These are phyloP conservation scores for Lichtheimia ornata DNA, from an alignment of 371 early-diverging fungal species.

Conservation along the genomic window DNA sequence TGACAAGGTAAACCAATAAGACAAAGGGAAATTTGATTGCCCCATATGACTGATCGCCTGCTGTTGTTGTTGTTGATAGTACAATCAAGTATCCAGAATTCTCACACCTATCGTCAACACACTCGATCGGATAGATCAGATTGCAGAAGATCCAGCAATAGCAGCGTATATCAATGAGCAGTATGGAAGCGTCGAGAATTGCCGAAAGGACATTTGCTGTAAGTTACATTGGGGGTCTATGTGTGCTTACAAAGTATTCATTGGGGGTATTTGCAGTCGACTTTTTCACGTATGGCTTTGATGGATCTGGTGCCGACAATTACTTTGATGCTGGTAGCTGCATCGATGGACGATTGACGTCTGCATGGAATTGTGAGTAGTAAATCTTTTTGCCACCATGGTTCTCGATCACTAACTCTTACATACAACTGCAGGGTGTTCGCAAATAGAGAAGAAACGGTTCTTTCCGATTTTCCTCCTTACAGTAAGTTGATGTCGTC, in stretches of 20 bases:
- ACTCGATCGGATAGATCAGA: conserved; percentile 70
- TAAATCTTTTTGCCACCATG: not conserved
- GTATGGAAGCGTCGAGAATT: conserved; percentile 68
- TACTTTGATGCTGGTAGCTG: conserved; percentile 95
- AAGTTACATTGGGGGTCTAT: conserved; percentile 7
- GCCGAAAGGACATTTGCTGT: conserved; percentile 74
- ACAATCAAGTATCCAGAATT: conserved; percentile 96
- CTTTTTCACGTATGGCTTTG: conserved; percentile 94
- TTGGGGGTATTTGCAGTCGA: conserved; percentile 56
- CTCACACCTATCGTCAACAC: conserved; percentile 83
- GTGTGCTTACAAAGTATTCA: not conserved
- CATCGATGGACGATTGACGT: conserved; percentile 95
- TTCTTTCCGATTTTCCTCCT: conserved; percentile 92
- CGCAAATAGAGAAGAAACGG: conserved; percentile 89
- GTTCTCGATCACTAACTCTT: not conserved
- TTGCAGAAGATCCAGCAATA: conserved; percentile 55
- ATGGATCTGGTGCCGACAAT: conserved; percentile 95
- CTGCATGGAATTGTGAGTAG: conserved; percentile 87
- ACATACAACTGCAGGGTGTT: conserved; percentile 66
- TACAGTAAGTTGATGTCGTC: conserved; percentile 42
- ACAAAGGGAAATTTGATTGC: not conserved
- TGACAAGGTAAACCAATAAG: conserved; percentile 65
- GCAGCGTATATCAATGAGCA: conserved; percentile 64
- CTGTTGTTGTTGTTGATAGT: conserved; percentile 40
- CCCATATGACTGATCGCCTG: not conserved